phyloP scores from a whole-genome alignment of 108 stramenopile species.

The Skeletonema costatum region DNA sequence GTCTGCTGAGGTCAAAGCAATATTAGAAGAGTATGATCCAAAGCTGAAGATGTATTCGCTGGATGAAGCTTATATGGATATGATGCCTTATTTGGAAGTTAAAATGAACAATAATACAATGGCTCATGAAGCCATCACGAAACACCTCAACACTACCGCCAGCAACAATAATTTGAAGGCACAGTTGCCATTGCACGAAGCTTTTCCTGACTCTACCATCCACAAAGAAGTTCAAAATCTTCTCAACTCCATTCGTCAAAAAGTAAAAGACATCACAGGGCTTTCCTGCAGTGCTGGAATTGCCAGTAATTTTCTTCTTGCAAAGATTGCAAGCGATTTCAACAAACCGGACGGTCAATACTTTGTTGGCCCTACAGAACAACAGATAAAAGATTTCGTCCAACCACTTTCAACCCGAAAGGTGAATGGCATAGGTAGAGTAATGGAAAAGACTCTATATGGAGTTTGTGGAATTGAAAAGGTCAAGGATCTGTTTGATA shows the following conservation, averaged over 20 bases:
- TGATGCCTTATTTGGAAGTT: slow-evolving; percentile 73
- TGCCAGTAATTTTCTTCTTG: slow-evolving; percentile 86
- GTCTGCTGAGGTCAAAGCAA: slow-evolving; percentile 60
- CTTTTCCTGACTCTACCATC: slow-evolving; percentile 27
- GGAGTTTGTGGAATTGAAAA: slow-evolving; percentile 75
- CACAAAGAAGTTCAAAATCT: slow-evolving; percentile 47
- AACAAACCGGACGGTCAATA: slow-evolving; percentile 98
- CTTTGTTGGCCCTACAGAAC: slow-evolving; percentile 68
- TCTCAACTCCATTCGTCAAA: slow-evolving; percentile 65
- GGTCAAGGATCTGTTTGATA: slow-evolving; percentile 77
- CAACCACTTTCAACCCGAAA: slow-evolving; percentile 74
- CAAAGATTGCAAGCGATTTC: slow-evolving; percentile 92
- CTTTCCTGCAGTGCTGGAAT: slow-evolving; percentile 95
- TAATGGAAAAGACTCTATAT: slow-evolving; percentile 85
- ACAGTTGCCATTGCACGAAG: background rate
- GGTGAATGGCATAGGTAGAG: slow-evolving; percentile 91
- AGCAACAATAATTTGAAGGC: background rate
- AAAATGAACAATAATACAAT: slow-evolving; percentile 34
- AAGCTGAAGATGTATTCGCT: slow-evolving; percentile 70
- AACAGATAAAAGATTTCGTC: slow-evolving; percentile 70
- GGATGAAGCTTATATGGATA: slow-evolving; percentile 95
- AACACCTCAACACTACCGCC: slow-evolving; percentile 1
- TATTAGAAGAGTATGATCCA: slow-evolving; percentile 93
- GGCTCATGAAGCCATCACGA: slow-evolving; percentile 48
- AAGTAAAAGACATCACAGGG: slow-evolving; percentile 72